Conservation (phyloP, 495 filamentous ascomycete genomes). For the Penicillium canariense region DNA sequence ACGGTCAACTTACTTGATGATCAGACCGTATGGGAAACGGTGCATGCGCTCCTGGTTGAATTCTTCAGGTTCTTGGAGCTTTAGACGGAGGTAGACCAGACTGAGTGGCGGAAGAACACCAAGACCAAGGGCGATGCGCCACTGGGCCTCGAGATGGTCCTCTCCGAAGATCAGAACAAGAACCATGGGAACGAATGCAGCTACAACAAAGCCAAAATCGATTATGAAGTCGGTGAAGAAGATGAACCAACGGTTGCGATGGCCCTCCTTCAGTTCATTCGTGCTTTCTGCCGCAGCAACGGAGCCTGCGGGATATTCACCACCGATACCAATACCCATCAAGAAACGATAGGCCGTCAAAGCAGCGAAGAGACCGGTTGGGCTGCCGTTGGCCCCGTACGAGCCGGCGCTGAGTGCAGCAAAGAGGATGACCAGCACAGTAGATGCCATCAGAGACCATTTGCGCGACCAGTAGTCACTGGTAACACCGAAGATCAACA, state of each 20-base stretch:
- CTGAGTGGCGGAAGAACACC: slow-evolving; percentile 76
- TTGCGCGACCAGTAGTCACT: slow-evolving; percentile 82
- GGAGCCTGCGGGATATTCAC: slow-evolving; percentile 88
- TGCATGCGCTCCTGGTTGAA: slow-evolving; percentile 62
- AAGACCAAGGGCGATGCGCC: slow-evolving; percentile 73
- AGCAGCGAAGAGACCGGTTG: slow-evolving; percentile 71
- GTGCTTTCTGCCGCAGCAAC: slow-evolving; percentile 82
- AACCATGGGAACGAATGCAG: slow-evolving; percentile 71
- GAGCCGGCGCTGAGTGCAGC: slow-evolving; percentile 74
- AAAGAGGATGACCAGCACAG: slow-evolving; percentile 79
- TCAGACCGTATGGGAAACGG: slow-evolving; percentile 47
- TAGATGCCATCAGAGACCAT: slow-evolving; percentile 76
- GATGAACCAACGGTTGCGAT: slow-evolving; percentile 86
- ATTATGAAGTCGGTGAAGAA: slow-evolving; percentile 91
- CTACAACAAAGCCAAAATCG: slow-evolving; percentile 73
- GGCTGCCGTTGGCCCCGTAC: slow-evolving; percentile 63
- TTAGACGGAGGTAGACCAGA: slow-evolving; percentile 71
- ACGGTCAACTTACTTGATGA: slow-evolving; percentile 50
- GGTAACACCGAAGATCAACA: slow-evolving; percentile 77
- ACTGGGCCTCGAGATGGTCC: slow-evolving; percentile 65
- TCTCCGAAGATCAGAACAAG: slow-evolving; percentile 68
- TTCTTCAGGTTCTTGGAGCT: slow-evolving; percentile 79
- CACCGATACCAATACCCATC: slow-evolving; percentile 61
- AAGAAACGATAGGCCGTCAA: slow-evolving; percentile 86
- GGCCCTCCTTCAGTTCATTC: slow-evolving; percentile 75